phyloP scores from a whole-genome alignment of 805 yeast genomes.

The Citeromyces matritensis region DNA sequence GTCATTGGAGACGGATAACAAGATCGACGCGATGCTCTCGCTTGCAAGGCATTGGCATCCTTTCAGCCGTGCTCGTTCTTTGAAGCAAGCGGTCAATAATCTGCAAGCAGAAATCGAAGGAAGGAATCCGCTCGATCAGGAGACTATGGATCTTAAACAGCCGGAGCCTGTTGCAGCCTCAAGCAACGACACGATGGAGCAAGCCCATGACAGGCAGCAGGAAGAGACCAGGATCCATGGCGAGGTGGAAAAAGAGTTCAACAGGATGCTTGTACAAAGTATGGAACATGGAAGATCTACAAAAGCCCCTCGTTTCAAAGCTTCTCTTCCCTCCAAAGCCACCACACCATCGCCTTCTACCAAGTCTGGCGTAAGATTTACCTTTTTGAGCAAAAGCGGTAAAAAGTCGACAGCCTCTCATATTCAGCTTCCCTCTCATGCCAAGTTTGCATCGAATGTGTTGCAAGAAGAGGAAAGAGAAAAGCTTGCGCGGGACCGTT shows the following conservation, averaged over 20 bases:
- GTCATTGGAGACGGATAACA: slow-evolving; percentile 34
- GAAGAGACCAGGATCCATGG: slow-evolving; percentile 30
- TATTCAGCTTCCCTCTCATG: slow-evolving; percentile 35
- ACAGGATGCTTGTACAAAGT: slow-evolving; percentile 19
- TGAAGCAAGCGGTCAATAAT: too few species aligned
- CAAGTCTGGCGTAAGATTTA: slow-evolving; percentile 15
- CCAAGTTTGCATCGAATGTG: slow-evolving; percentile 37
- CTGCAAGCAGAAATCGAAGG: too few species aligned
- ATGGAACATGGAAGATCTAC: background rate
- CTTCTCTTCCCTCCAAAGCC: too few species aligned
- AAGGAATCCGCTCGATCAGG: background rate
- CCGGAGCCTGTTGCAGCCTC: slow-evolving; percentile 1
- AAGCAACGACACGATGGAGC: slow-evolving; percentile 1
- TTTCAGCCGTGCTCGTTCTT: too few species aligned
- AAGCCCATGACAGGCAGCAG: slow-evolving; percentile 4
- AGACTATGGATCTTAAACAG: too few species aligned
- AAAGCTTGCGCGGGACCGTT: slow-evolving; percentile 36
- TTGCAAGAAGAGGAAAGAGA: slow-evolving; percentile 32
- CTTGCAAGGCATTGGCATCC: too few species aligned
- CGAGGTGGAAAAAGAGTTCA: slow-evolving; percentile 42
- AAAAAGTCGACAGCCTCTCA: slow-evolving; percentile 26
- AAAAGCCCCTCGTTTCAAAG: background rate
- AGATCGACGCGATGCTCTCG: too few species aligned
- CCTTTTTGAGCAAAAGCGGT: slow-evolving; percentile 40
- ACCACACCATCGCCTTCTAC: too few species aligned